Percentiles rank a stretch among this genome's conserved stretches.
phyloP scores from a whole-genome alignment of 352 stramenopile genomes.

The Pythium sukuiense region DNA sequence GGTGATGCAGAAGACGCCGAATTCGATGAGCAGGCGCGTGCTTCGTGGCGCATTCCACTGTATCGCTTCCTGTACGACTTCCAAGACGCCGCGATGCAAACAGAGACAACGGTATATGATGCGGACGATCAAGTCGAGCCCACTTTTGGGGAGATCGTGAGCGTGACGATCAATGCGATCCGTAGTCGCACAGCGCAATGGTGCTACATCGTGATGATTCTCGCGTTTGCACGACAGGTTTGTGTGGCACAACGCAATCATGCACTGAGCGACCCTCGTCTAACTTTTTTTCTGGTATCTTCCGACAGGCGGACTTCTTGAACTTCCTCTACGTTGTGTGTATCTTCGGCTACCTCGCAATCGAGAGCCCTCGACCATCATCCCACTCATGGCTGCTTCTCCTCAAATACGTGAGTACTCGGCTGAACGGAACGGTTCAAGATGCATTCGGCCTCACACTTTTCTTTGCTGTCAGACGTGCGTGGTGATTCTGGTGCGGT shows the following conservation, averaged over 20 bases:
- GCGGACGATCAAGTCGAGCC: constrained; percentile 78
- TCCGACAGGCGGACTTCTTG: constrained; percentile 63
- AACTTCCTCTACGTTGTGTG: constrained; percentile 78
- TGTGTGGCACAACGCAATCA: neutral
- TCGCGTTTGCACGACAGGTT: constrained; percentile 80
- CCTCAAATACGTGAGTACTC: constrained; percentile 74
- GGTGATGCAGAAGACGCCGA: constrained; percentile 80
- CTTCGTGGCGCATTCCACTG: constrained; percentile 59
- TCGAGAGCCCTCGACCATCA: constrained; percentile 76
- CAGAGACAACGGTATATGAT: constrained; percentile 71
- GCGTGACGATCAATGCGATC: constrained; percentile 59
- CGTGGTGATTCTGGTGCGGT: constrained; percentile 51
- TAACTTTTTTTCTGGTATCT: neutral
- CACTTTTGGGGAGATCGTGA: constrained; percentile 50
- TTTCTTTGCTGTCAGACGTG: constrained; percentile 27
- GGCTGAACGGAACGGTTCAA: neutral
- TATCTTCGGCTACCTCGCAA: constrained; percentile 66
- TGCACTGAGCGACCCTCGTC: neutral
- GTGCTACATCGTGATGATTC: constrained; percentile 62
- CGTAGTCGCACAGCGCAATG: constrained; percentile 65
- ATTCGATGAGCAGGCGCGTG: constrained; percentile 44
- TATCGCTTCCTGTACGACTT: constrained; percentile 65
- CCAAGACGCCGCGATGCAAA: constrained; percentile 74
- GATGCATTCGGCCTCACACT: neutral
- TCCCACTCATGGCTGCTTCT: constrained; percentile 65